Evolutionary conservation across 768 basidiomycete genomes (phyloP), one percentile per base, ranked within the genome.

Genomic region (Lepiota subincarnata): DNA sequence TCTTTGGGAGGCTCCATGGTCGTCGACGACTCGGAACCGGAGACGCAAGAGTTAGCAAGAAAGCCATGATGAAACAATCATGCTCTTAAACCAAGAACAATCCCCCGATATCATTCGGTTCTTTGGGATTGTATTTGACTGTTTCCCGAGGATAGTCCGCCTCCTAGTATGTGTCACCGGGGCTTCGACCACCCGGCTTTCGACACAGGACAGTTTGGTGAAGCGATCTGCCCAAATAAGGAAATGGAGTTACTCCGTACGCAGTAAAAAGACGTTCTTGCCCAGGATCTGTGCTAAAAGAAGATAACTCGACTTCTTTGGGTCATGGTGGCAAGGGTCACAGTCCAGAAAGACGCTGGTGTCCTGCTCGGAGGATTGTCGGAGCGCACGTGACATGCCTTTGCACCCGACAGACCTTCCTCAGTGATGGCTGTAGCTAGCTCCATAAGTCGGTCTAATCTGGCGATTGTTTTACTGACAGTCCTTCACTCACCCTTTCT

Each of bases 71-170:
- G 56, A 57, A 62, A 53, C 43, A 50, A 34, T 53, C 57, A 51
- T 62, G 58, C 69, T 71, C 71, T 73, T 74, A 71, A 76, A 72
- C 68, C 59, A 68, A 64, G 53, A 60, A 54, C 63, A 66, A 69
- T 68, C 65, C 70, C 67, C 73, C 70, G 75, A 74, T 72, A 71
- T 69, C 68, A 70, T 58, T 62, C 53, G 67, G 65, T 68, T 69
- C 69, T 72, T 70, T 68, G 68, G 65, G 68, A 68, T 68, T 68
- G 57, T 63, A 68, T 62, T 63, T 60, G 51, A 59, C 55, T 56
- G 60, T 60, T 53, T 54, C 57, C 80, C 79, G 78, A 81, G 63
- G 68, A 75, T 72, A 67, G 62, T 79, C 81, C 78, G 78, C 56
- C 65, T 58, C 63, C 59, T 61, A 44, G 57, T 58, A 60, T 50